phyloP scores from a whole-genome alignment of 140 eudicot genomes.

The Artemisia princeps region DNA sequence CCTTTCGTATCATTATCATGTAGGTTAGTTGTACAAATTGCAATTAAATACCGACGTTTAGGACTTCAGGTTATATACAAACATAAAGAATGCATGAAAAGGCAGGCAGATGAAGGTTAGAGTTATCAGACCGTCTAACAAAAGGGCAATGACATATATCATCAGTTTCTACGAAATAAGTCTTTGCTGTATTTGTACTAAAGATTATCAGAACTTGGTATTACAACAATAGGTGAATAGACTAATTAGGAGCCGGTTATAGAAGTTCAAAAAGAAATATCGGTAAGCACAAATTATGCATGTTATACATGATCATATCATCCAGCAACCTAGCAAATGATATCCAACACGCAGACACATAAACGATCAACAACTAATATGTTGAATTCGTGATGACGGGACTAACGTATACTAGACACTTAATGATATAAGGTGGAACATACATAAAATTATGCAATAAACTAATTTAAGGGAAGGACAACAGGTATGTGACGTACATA shows the following conservation, averaged over 20 bases:
- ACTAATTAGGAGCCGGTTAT: background rate
- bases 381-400: too few species aligned
- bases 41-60: background rate
- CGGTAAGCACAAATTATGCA: background rate
- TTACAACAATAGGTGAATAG: background rate
- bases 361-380: too few species aligned
- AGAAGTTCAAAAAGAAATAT: background rate
- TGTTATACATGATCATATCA: background rate
- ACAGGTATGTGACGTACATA: constrained; percentile 50
- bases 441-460: too few species aligned
- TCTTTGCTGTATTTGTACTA: background rate
- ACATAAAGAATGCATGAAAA: background rate
- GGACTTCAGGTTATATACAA: background rate
- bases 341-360: too few species aligned
- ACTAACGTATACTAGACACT: too few species aligned
- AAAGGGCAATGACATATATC: background rate
- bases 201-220: background rate
- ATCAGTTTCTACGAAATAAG: background rate
- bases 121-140: background rate
- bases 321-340: too few species aligned
- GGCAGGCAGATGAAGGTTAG: background rate
- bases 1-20: background rate
- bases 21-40: background rate
- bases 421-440: too few species aligned
- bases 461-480: background rate